These are phyloP conservation scores for Phytophthora pinifolia DNA, from an alignment of 352 stramenopile genomes.

Conservation along the genomic window DNA sequence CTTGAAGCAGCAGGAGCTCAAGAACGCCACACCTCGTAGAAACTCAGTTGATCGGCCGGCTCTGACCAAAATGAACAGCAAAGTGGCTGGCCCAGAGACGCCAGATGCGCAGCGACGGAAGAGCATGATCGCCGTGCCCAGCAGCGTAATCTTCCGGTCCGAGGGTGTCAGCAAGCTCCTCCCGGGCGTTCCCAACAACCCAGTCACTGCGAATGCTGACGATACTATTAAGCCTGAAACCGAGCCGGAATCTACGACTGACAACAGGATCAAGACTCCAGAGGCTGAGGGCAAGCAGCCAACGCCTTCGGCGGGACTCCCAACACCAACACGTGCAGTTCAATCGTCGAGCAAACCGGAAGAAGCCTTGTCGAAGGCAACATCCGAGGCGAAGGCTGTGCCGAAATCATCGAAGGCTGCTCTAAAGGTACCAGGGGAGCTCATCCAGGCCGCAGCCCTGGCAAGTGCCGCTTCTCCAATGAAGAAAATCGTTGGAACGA, in stretches of 20 bases:
- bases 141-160: neutral
- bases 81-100: slow-evolving; percentile 29
- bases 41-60: slow-evolving; percentile 26
- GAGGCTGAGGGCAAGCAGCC: slow-evolving; percentile 14
- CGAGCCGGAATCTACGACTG: neutral
- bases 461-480: slow-evolving; percentile 21
- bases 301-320: slow-evolving; percentile 12
- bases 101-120: slow-evolving; percentile 24
- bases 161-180: neutral
- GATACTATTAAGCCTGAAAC: neutral
- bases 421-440: slow-evolving; percentile 45
- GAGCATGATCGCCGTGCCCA: slow-evolving; percentile 2
- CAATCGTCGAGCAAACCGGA: slow-evolving; percentile 11
- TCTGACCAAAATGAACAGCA: slow-evolving; percentile 13
- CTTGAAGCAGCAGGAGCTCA: slow-evolving; percentile 55
- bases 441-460: slow-evolving; percentile 35
- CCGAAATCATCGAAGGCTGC: slow-evolving; percentile 28
- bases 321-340: neutral
- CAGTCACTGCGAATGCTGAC: neutral
- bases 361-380: slow-evolving; percentile 10
- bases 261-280: neutral
- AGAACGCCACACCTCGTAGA: slow-evolving; percentile 40
- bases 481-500: slow-evolving; percentile 25
- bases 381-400: slow-evolving; percentile 18
- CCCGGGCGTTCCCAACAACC: slow-evolving; percentile 10